A percentile compares a stretch with the other conserved stretches of the same genome.
These are phyloP conservation scores for Zopfochytrium polystomum DNA, from an alignment of 371 early-diverging fungal species.

Conservation along the genomic window DNA sequence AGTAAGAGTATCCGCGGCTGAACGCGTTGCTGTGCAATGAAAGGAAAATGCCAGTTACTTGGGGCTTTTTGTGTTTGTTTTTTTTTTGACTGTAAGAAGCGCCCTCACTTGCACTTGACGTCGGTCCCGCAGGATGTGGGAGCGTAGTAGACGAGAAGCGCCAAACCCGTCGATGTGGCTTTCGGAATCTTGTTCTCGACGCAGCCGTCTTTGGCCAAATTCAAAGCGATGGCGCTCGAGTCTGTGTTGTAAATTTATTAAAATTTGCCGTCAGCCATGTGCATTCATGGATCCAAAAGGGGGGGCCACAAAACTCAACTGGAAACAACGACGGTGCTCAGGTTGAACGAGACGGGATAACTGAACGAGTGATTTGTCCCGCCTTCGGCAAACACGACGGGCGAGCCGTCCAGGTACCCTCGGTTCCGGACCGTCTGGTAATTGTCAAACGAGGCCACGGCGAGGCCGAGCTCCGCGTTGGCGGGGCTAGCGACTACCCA, in stretches of 20 bases:
- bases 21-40: constrained; percentile 1
- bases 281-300: neutral
- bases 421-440: too few species aligned
- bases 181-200: neutral
- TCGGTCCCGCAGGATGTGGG: neutral
- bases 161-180: neutral
- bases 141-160: neutral
- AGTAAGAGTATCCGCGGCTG: too few species aligned
- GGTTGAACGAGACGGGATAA: neutral
- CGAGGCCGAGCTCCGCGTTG: neutral
- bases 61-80: constrained; percentile 13
- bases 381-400: too few species aligned
- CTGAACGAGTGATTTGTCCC: neutral
- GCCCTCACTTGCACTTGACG: neutral
- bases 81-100: neutral
- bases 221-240: neutral
- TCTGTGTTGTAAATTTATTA: neutral
- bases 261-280: neutral
- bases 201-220: neutral
- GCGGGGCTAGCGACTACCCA: constrained; percentile 1
- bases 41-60: constrained; percentile 5
- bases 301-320: neutral
- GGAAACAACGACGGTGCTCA: neutral
- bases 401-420: too few species aligned
- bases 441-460: constrained; percentile 2